phyloP scores from a whole-genome alignment of 768 basidiomycete genomes.

The Lactarius pseudohatsudake region DNA sequence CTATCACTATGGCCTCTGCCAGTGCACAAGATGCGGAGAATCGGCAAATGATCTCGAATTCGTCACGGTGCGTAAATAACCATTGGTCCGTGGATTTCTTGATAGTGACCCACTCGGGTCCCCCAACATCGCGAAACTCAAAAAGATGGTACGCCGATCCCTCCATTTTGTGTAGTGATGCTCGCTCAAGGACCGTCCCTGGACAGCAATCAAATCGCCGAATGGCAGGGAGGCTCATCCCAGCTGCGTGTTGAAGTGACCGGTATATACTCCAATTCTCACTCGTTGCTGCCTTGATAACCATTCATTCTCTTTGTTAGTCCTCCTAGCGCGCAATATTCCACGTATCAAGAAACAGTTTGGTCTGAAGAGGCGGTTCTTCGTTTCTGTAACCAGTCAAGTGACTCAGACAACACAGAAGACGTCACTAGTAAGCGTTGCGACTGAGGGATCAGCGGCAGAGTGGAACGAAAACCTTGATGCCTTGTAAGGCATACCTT shows the following conservation, averaged over 20 bases:
- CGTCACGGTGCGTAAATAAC: background rate
- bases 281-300: background rate
- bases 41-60: background rate
- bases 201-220: background rate
- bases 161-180: background rate
- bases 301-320: background rate
- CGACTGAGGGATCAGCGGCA: background rate
- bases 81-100: background rate
- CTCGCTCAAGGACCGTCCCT: background rate
- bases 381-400: background rate
- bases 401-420: background rate
- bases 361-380: background rate
- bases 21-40: background rate
- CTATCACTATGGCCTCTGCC: background rate
- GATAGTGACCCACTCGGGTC: background rate
- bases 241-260: background rate
- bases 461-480: background rate
- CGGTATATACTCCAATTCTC: background rate
- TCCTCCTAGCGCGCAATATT: background rate
- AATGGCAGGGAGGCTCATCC: background rate
- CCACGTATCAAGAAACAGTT: background rate
- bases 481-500: background rate
- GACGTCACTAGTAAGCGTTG: background rate
- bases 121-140: background rate
- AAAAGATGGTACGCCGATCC: background rate